Conservation (phyloP, 1,284 basidiomycete species). For the Pseudozyma sp. region DNA sequence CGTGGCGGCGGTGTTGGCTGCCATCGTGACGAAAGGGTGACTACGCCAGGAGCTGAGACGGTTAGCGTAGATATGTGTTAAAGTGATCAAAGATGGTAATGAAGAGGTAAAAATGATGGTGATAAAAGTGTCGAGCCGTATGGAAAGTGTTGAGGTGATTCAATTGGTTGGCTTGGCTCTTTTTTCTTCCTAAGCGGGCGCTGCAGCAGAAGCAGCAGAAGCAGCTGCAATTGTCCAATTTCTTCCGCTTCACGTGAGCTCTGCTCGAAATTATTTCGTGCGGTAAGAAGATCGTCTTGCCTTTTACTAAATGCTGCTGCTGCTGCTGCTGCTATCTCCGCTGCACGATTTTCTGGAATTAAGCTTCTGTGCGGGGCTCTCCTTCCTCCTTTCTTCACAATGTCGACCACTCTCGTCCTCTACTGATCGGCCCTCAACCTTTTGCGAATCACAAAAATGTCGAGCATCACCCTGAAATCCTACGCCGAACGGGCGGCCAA, state of each 20-base stretch:
- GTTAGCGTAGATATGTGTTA: neutral
- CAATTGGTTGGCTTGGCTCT: neutral
- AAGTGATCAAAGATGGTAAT: neutral
- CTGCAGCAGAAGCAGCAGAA: neutral
- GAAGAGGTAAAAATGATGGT: conserved; percentile 6
- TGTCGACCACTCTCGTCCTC: conserved; percentile 37
- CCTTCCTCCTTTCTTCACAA: conserved; percentile 12
- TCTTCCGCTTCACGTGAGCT: conserved; percentile 39
- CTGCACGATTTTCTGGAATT: too few species aligned
- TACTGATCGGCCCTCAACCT: neutral
- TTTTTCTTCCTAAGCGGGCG: conserved; percentile 12
- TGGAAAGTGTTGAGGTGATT: conserved; percentile 5
- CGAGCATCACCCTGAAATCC: conserved; percentile 45
- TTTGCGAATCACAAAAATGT: conserved; percentile 11
- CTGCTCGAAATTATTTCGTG: conserved; percentile 7
- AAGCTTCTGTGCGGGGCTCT: neutral
- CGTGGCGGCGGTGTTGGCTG: conserved; percentile 32
- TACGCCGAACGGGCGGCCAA: conserved; percentile 56
- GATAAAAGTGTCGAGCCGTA: neutral
- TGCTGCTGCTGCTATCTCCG: too few species aligned
- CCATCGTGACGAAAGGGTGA: conserved; percentile 7
- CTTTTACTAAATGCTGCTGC: neutral
- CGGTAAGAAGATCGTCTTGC: conserved; percentile 14
- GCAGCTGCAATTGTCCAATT: conserved; percentile 3
- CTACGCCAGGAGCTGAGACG: too few species aligned